Percentiles rank a stretch among this genome's conserved stretches.
These are phyloP conservation scores for Strigomonas culicis DNA, from an alignment of 208 protist species.

Conservation along the genomic window DNA sequence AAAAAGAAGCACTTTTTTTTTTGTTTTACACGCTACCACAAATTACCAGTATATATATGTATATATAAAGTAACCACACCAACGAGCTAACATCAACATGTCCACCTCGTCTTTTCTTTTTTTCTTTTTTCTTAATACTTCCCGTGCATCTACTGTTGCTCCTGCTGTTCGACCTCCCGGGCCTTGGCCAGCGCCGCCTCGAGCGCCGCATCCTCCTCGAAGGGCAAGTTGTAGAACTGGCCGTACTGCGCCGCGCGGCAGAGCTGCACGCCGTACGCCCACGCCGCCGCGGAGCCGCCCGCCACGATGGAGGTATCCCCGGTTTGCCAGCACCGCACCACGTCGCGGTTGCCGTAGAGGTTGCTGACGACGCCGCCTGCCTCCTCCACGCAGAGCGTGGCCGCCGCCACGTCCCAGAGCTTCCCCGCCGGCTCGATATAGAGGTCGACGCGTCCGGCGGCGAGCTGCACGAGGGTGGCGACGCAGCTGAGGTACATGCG, in stretches of 20 bases:
- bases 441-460: conserved; percentile 48
- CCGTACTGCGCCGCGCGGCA: conserved; percentile 40
- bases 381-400: conserved; percentile 54
- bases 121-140: no score
- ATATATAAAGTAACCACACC: no score
- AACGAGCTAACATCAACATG: no score
- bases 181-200: no score
- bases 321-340: conserved; percentile 39
- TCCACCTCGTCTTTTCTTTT: no score
- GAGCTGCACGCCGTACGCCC: conserved; percentile 15
- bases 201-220: no score
- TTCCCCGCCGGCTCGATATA: conserved; percentile 56
- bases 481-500: conserved; percentile 45
- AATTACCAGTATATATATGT: no score
- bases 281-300: conserved; percentile 19
- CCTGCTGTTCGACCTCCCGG: no score
- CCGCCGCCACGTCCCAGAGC: conserved; percentile 66
- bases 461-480: conserved; percentile 41
- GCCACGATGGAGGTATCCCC: conserved; percentile 44
- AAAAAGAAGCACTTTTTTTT: no score
- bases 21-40: no score
- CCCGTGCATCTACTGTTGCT: no score
- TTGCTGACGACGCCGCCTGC: conserved; percentile 61
- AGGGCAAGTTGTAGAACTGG: no score
- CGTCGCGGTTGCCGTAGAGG: conserved; percentile 39